Percentiles rank a stretch among this genome's conserved stretches.
Evolutionary conservation across 352 stramenopile species (phyloP).

Genomic region (Stephanocyclus meneghinianus): DNA sequence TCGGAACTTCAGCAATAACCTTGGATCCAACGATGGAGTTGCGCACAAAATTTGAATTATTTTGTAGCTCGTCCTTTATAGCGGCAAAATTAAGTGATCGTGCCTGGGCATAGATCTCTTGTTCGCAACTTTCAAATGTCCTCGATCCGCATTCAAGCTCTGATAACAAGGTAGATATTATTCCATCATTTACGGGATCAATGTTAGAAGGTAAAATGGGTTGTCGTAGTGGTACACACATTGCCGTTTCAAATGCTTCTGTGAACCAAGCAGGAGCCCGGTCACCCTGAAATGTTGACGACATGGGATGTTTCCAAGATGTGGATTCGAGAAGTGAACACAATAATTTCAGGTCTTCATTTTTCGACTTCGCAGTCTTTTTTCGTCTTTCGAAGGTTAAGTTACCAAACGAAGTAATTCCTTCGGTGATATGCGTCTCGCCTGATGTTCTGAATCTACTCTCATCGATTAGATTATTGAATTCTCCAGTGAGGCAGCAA

Average conservation of each 20-base stretch:
- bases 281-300: background rate
- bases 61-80: slow-evolving; percentile 10
- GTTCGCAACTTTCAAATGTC: slow-evolving; percentile 2
- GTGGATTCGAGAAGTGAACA: slow-evolving; percentile 34
- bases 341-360: slow-evolving; percentile 18
- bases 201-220: slow-evolving; percentile 15
- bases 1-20: background rate
- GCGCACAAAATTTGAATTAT: slow-evolving; percentile 17
- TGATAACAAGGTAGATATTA: slow-evolving; percentile 9
- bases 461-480: slow-evolving; percentile 63
- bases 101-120: slow-evolving; percentile 17
- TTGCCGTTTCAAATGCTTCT: slow-evolving; percentile 23
- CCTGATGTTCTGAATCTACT: slow-evolving; percentile 19
- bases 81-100: slow-evolving; percentile 1
- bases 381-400: slow-evolving; percentile 44
- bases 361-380: background rate
- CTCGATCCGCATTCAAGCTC: slow-evolving; percentile 13
- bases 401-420: slow-evolving; percentile 67
- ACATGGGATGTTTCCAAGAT: slow-evolving; percentile 33
- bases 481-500: slow-evolving; percentile 71
- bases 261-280: slow-evolving; percentile 22
- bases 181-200: background rate
- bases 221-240: slow-evolving; percentile 21
- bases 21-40: background rate
- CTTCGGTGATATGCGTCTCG: slow-evolving; percentile 27